Evolutionary conservation across 495 filamentous ascomycete species (phyloP).

Genomic region (Talaromyces wortmannii): DNA sequence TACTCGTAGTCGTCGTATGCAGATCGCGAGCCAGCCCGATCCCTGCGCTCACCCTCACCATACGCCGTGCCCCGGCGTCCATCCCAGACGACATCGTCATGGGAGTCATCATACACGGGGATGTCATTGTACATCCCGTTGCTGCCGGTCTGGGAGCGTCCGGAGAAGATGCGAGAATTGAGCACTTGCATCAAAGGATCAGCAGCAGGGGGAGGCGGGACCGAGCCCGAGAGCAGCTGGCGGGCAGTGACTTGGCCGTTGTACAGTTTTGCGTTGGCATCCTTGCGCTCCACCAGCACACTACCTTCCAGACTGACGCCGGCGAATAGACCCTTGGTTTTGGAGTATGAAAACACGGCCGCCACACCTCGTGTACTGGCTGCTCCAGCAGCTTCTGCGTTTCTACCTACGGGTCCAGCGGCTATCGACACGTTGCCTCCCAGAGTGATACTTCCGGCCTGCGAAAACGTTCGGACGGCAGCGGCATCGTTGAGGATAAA

Average conservation of each 20-base stretch:
- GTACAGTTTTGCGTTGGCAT: conserved; percentile 96
- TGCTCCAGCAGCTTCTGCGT: conserved; percentile 93
- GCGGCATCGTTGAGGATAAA: conserved; percentile 94
- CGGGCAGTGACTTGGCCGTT: conserved; percentile 71
- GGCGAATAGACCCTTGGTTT: conserved; percentile 95
- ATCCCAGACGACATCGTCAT: conserved; percentile 93
- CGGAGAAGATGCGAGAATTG: conserved; percentile 76
- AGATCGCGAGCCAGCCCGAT: conserved; percentile 44
- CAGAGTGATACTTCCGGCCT: conserved; percentile 81
- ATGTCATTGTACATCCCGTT: conserved; percentile 91
- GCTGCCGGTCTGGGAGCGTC: conserved; percentile 38
- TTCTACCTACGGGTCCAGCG: conserved; percentile 86
- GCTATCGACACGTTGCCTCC: conserved; percentile 96
- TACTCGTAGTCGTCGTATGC: conserved; percentile 52
- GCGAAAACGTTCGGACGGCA: conserved; percentile 92
- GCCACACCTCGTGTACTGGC: conserved; percentile 86
- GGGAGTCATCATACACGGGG: conserved; percentile 81
- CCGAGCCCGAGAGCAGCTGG: conserved; percentile 69
- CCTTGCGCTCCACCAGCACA: conserved; percentile 83
- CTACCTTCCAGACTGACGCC: conserved; percentile 92
- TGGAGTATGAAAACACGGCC: conserved; percentile 91
- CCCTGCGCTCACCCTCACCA: conserved; percentile 62
- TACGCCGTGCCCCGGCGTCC: conserved; percentile 67
- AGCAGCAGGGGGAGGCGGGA: conserved; percentile 74
- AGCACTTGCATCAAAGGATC: conserved; percentile 78